phyloP scores from a whole-genome alignment of 768 basidiomycete genomes.

The Calvatia gigantea region DNA sequence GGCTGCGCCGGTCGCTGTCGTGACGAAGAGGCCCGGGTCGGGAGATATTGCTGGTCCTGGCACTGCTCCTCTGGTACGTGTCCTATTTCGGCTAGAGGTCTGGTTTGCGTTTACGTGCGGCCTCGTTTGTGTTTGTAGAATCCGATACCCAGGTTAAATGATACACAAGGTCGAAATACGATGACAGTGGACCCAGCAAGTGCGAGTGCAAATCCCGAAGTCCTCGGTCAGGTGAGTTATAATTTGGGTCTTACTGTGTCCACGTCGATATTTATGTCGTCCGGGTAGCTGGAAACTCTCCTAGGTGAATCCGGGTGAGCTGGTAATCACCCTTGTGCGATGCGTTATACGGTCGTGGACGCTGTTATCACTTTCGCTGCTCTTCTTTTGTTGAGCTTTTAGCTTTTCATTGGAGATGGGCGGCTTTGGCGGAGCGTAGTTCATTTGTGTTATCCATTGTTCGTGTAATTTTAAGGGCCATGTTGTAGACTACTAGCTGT shows the following conservation, averaged over 20 bases:
- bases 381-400: too few relatives aligned
- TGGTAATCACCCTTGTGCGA: too few relatives aligned
- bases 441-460: too few relatives aligned
- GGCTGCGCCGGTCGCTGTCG: slow-evolving; percentile 1
- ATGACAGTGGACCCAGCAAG: neutral
- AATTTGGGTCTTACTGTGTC: neutral
- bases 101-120: neutral
- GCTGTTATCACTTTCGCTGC: too few relatives aligned
- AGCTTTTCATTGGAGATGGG: too few relatives aligned
- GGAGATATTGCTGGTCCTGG: neutral
- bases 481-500: too few relatives aligned
- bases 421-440: too few relatives aligned
- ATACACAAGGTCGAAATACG: neutral
- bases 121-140: neutral
- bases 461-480: too few relatives aligned
- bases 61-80: neutral
- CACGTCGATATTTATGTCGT: neutral
- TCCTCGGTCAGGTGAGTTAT: slow-evolving; percentile 9
- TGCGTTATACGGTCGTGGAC: too few relatives aligned
- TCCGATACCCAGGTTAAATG: neutral
- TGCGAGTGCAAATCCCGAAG: neutral
- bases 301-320: slow-evolving; percentile 7
- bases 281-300: neutral
- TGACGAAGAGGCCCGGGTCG: slow-evolving; percentile 7
- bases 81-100: neutral